These are phyloP conservation scores for Silene vulgaris DNA, from an alignment of 179 eudicot species.

Conservation along the genomic window DNA sequence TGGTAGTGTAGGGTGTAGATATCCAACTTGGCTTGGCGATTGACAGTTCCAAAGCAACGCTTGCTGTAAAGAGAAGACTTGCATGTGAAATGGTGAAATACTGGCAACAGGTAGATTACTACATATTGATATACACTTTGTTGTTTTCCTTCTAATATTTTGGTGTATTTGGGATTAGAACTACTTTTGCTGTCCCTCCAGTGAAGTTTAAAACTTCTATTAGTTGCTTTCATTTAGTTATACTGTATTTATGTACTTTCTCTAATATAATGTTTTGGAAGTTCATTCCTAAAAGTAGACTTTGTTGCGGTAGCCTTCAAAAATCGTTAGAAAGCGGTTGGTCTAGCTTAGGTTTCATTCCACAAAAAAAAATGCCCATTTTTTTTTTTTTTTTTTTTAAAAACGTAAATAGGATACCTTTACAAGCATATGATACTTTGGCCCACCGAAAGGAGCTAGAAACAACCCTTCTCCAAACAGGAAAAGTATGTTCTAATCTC, in stretches of 20 bases:
- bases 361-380: not conserved
- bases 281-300: not conserved
- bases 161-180: not conserved
- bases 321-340: not conserved
- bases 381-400: not conserved
- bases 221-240: not conserved
- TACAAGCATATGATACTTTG: not conserved
- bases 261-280: not conserved
- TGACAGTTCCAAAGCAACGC: slow-evolving; percentile 95
- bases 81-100: slow-evolving; percentile 98
- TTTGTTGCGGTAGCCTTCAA: not conserved
- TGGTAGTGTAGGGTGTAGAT: slow-evolving; percentile 65
- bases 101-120: slow-evolving; percentile 84
- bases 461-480: not conserved
- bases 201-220: not conserved
- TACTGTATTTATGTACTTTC: not conserved
- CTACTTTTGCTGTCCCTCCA: not conserved
- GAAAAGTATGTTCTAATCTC: not conserved
- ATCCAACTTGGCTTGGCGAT: slow-evolving; percentile 97
- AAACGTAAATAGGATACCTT: not conserved
- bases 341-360: not conserved
- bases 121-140: not conserved
- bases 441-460: slow-evolving; percentile 6
- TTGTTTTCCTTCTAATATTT: not conserved
- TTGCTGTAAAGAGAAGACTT: slow-evolving; percentile 95